These are phyloP conservation scores for Beta corolliflora DNA, from an alignment of 179 eudicot genomes.

Conservation along the genomic window DNA sequence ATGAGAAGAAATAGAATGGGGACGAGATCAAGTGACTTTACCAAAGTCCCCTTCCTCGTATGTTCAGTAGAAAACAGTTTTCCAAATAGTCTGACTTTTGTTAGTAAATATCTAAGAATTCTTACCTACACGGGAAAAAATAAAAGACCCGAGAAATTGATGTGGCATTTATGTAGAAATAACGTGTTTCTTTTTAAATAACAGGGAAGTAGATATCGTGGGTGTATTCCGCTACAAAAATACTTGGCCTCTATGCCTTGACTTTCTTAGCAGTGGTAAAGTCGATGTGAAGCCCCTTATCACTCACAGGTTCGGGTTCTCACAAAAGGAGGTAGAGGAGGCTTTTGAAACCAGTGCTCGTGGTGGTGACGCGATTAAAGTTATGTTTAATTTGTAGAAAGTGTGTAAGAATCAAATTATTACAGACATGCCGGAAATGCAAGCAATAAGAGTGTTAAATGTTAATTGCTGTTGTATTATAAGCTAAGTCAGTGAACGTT, in stretches of 20 bases:
- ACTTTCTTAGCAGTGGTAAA: slow-evolving; percentile 85
- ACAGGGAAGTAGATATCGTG: slow-evolving; percentile 89
- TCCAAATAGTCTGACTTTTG: too few relatives aligned
- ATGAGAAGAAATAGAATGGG: too few relatives aligned
- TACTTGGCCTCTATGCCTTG: slow-evolving; percentile 97
- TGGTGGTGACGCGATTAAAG: slow-evolving; percentile 92
- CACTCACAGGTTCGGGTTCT: slow-evolving; percentile 89
- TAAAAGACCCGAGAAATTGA: background rate
- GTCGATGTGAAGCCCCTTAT: slow-evolving; percentile 96
- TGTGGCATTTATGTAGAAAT: background rate
- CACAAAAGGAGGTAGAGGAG: slow-evolving; percentile 86
- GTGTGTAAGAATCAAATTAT: background rate
- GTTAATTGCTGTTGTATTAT: too few relatives aligned
- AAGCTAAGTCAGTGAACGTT: background rate
- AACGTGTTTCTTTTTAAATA: background rate
- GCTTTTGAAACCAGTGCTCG: slow-evolving; percentile 94
- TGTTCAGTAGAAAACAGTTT: too few relatives aligned
- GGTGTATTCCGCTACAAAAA: slow-evolving; percentile 97
- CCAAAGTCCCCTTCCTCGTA: too few relatives aligned
- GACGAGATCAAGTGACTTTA: too few relatives aligned
- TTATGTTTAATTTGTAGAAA: slow-evolving; percentile 82
- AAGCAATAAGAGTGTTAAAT: too few relatives aligned
- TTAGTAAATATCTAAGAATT: background rate
- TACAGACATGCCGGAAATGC: too few relatives aligned
- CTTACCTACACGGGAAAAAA: background rate